Evolutionary conservation across 768 basidiomycete genomes (phyloP), one percentile per base, ranked within the genome.

Genomic region (Tremella mesenterica): DNA sequence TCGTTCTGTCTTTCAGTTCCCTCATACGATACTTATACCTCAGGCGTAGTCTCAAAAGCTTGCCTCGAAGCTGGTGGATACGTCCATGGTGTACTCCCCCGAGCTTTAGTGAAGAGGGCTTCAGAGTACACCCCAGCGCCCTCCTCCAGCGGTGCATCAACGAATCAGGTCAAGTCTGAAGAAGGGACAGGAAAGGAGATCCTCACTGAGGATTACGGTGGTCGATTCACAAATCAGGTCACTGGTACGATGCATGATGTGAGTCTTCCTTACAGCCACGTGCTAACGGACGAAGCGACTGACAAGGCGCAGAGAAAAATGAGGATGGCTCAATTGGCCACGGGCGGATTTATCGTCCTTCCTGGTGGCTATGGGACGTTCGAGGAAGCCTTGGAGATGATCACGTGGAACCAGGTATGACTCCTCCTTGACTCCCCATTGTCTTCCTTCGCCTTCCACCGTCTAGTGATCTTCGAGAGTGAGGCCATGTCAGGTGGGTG

Each of bases 361-460:
- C 92, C 93, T 1, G 93, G 93, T 18, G 93, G 93, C 0, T 95
- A 83, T 67, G 93, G 93, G 9, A 96, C 92, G 0, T 88, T 89
- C 58, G 95, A 99, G 74, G 93, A 96, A 80, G 86, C 88, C n/a
- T 73, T 95, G 26, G 93, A 97, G 73, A 91, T 88, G 57, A 81
- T 84, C 13, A 95, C 92, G 0, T 99, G 93, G 93, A 87, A 86
- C 18, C 93, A 96, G 66, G 72, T 95, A 85, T 18, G 85, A 92
- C 38, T 87, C 44, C 48, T 28, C 33, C 27, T n/a, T 6, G 16
- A 18, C 29, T 34, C 25, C 27, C 18, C 3, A 13, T n/a, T 46
- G 38, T 13, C 18, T 18, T 23, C 12, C 13, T 1, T 31, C 33
- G n/a, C 46, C 27, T 30, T 49, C 38, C 26, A 41, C 34, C 33